phyloP scores from a whole-genome alignment of 768 basidiomycete species.

The Tylopilus felleus region DNA sequence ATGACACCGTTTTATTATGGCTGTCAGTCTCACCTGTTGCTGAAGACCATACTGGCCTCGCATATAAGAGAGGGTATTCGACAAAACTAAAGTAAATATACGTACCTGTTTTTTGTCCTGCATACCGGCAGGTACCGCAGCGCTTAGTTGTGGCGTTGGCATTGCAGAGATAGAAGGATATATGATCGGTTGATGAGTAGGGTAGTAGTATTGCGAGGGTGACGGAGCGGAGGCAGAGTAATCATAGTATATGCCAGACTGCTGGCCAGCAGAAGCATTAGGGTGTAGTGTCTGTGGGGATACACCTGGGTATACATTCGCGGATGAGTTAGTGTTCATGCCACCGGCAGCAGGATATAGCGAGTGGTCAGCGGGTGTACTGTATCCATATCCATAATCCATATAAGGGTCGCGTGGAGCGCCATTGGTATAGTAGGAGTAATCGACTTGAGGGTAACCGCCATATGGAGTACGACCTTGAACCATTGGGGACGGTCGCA shows the following conservation, averaged over 20 bases:
- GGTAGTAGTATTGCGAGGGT: conserved; percentile 60
- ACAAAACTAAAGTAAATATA: conserved; percentile 8
- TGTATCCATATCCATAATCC: conserved; percentile 60
- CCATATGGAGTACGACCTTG: conserved; percentile 47
- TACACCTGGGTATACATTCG: conserved; percentile 49
- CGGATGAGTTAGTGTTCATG: conserved; percentile 41
- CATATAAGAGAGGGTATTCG: conserved; percentile 10
- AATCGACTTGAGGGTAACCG: conserved; percentile 54
- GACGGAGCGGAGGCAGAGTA: conserved; percentile 47
- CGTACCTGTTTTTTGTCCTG: conserved; percentile 62
- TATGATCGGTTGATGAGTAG: conserved; percentile 54
- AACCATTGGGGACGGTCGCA: conserved; percentile 42
- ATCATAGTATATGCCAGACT: conserved; percentile 58
- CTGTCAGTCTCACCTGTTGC: conserved; percentile 40
- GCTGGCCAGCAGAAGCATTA: conserved; percentile 41
- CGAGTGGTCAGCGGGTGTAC: conserved; percentile 45
- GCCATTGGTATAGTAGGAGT: conserved; percentile 55
- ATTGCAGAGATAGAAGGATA: conserved; percentile 57
- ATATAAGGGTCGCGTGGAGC: conserved; percentile 47
- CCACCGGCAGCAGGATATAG: conserved; percentile 48
- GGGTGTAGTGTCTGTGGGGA: conserved; percentile 42
- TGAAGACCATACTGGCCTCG: conserved; percentile 40
- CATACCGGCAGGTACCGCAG: conserved; percentile 38
- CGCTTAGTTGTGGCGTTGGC: conserved; percentile 44
- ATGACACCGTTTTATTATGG: not conserved